Conservation (phyloP, 768 basidiomycete genomes). For the Russula dissimulans region DNA sequence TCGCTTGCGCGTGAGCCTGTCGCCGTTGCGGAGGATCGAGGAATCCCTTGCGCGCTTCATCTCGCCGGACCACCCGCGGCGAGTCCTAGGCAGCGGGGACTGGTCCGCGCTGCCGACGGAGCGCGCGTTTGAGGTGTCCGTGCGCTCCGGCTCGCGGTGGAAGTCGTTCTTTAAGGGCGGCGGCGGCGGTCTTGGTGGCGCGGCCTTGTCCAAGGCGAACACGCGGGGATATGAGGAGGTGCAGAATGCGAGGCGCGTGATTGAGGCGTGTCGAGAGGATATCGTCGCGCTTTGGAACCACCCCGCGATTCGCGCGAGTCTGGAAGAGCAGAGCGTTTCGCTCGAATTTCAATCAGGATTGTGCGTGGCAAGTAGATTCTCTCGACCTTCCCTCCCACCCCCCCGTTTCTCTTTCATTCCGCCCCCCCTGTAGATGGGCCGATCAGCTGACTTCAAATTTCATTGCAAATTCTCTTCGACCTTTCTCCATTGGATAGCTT, state of each 20-base stretch:
- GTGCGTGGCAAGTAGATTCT: conserved; percentile 32
- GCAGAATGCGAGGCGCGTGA: conserved; percentile 35
- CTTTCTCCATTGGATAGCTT: conserved; percentile 34
- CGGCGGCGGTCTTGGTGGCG: conserved; percentile 4
- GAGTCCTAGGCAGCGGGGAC: conserved; percentile 11
- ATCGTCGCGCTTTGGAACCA: conserved; percentile 48
- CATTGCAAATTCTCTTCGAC: background rate
- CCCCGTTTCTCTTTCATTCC: too few species aligned
- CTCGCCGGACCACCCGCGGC: conserved; percentile 25
- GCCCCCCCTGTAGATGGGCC: background rate
- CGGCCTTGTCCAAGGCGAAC: conserved; percentile 6
- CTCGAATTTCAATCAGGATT: conserved; percentile 54
- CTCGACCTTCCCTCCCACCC: background rate
- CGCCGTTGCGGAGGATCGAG: conserved; percentile 49
- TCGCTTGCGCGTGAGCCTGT: conserved; percentile 40
- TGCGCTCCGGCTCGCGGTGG: conserved; percentile 42
- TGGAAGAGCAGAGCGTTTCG: conserved; percentile 36
- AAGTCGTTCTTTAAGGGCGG: conserved; percentile 32
- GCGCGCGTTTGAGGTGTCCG: conserved; percentile 39
- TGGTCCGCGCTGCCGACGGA: conserved; percentile 24
- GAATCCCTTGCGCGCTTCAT: conserved; percentile 38
- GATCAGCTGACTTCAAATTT: background rate
- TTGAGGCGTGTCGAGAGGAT: conserved; percentile 45
- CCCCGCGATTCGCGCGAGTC: conserved; percentile 32
- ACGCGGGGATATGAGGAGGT: conserved; percentile 28